A percentile compares a stretch with the other conserved stretches of the same genome.
Evolutionary conservation across 1,284 basidiomycete species (phyloP).

Genomic region (Sporisorium iseilematis-ciliati): DNA sequence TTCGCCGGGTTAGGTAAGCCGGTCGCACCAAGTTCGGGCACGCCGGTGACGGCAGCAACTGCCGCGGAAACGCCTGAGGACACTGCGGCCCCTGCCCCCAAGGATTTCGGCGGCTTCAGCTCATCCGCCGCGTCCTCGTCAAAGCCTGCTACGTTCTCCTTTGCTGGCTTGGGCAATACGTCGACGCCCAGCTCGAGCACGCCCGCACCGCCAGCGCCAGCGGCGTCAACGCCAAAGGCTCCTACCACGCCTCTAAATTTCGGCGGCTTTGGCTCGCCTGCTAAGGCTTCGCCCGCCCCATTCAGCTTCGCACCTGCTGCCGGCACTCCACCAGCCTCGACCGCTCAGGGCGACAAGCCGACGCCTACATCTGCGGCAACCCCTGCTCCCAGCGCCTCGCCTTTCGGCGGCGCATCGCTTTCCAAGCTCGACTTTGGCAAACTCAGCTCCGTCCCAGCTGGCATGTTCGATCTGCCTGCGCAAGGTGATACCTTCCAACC

Average conservation of each 20-base stretch:
- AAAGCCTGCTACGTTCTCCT: constrained; percentile 13
- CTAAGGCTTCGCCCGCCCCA: constrained; percentile 13
- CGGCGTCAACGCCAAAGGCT: background rate
- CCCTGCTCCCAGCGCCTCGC: constrained; percentile 12
- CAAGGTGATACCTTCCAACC: constrained; percentile 44
- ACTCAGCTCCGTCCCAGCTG: constrained; percentile 28
- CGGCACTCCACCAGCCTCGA: constrained; percentile 4
- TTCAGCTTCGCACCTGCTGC: constrained; percentile 20
- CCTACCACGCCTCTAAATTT: constrained; percentile 12
- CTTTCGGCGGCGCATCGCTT: constrained; percentile 26
- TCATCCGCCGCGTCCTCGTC: constrained; percentile 10
- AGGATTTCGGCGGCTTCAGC: constrained; percentile 11
- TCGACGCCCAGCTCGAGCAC: background rate
- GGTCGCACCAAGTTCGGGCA: background rate
- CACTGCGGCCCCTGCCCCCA: background rate
- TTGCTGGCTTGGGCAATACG: constrained; percentile 15
- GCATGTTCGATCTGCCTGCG: constrained; percentile 43
- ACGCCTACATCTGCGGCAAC: constrained; percentile 5
- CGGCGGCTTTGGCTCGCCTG: constrained; percentile 9
- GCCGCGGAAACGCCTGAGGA: constrained; percentile 7
- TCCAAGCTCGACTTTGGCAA: constrained; percentile 33
- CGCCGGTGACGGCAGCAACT: background rate
- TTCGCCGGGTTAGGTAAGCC: constrained; percentile 9
- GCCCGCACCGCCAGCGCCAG: background rate
- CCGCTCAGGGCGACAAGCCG: constrained; percentile 8